Evolutionary conservation across 225 moss, liverwort and hornwort genomes (phyloP).

Genomic region (Bryum argenteum): DNA sequence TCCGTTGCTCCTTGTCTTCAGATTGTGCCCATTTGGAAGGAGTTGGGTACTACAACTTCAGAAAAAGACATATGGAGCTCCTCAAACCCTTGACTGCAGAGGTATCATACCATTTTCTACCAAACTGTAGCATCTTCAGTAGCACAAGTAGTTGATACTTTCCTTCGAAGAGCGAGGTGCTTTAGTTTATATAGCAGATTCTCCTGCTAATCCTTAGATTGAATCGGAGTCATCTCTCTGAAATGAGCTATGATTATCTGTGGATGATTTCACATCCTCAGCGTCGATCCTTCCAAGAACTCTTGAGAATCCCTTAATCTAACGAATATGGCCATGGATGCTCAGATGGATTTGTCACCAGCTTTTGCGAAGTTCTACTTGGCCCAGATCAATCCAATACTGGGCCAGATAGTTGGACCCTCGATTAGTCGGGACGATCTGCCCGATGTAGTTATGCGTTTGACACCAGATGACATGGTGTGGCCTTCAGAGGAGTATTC

Average conservation of each 20-base stretch:
- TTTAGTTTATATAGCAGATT: no score
- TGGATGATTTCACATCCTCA: no score
- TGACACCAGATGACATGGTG: conserved; percentile 69
- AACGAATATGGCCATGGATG: no score
- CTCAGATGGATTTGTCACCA: conserved; percentile 91
- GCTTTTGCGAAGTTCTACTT: conserved; percentile 85
- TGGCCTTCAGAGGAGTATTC: conserved; percentile 78
- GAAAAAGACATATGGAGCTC: conserved; percentile 61
- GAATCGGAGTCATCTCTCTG: no score
- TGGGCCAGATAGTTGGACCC: conserved; percentile 85
- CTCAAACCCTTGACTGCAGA: conserved; percentile 76
- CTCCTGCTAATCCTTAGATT: no score
- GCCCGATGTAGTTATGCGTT: conserved; percentile 75
- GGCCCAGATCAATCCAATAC: conserved; percentile 73
- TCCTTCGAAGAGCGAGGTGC: no score
- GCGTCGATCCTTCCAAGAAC: no score
- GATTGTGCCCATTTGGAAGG: conserved; percentile 70
- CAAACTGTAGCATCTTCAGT: no score
- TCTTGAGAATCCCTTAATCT: no score
- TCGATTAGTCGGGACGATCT: conserved; percentile 71
- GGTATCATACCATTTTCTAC: conserved; percentile 36
- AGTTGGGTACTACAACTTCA: conserved; percentile 53
- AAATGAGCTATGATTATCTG: no score
- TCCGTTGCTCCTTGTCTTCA: conserved; percentile 68
- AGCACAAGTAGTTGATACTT: no score